These are phyloP conservation scores for Suhomyces coccinellae DNA, from an alignment of 1,139 yeast genomes.

Conservation along the genomic window DNA sequence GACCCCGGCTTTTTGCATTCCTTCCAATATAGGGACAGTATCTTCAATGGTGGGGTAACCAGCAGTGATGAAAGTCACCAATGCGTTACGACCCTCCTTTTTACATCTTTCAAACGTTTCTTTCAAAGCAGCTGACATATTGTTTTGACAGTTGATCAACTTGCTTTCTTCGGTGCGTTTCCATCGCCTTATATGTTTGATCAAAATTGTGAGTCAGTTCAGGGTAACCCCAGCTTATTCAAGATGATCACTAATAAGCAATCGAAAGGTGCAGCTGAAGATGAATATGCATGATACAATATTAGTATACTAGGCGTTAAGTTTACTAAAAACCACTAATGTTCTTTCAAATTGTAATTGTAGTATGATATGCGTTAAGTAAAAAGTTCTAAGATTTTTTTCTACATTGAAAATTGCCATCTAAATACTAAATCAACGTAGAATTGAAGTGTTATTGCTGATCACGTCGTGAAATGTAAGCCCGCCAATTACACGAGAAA, in stretches of 20 bases:
- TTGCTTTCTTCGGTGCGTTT: background rate
- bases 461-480: too few species aligned
- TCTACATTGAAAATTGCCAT: too few species aligned
- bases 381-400: too few species aligned
- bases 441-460: too few species aligned
- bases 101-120: conserved; percentile 73
- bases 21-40: conserved; percentile 81
- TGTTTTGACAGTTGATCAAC: background rate
- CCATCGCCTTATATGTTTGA: conserved; percentile 1
- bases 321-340: too few species aligned
- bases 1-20: conserved; percentile 92
- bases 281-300: too few species aligned
- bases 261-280: background rate
- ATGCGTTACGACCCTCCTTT: conserved; percentile 77
- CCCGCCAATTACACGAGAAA: too few species aligned
- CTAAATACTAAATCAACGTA: too few species aligned
- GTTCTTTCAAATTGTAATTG: too few species aligned
- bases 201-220: conserved; percentile 31
- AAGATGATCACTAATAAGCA: background rate
- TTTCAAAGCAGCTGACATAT: conserved; percentile 67
- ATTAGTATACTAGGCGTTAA: too few species aligned
- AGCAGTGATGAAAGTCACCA: conserved; percentile 90
- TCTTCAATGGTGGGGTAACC: conserved; percentile 89
- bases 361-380: too few species aligned
- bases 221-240: conserved; percentile 26